Base-by-base conservation (phyloP, 176 grass and related monocot genomes). In the Tuctoria greenei region DNA sequence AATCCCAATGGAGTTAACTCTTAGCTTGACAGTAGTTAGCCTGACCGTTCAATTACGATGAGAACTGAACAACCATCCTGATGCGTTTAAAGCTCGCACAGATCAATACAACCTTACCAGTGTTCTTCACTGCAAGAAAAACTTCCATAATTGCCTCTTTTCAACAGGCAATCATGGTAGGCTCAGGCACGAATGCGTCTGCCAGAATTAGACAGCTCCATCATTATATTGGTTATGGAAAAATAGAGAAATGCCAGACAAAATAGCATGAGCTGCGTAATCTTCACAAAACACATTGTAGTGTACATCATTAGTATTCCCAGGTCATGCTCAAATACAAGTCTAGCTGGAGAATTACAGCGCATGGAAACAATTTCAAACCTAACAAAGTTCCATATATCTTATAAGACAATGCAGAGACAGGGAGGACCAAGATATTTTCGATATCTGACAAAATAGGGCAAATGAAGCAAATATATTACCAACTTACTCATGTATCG, bases 131-230 rank as follows among this genome's bases (percentile, higher is more conserved):
- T 31, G 20, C 69, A 63, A 31, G 31, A 25, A 28, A 78, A 86
- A 78, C 25, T 67, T 44, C 74, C 67, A 20, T 28, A 43, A 27
- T 56, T 45, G 73, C 31, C 58, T 79, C 79, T 10, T 74, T 83
- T 83, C 54, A 79, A 83, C 15, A 79, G 45, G 64, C 21, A 64
- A 20, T 38, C 75, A 79, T 63, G 67, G 35, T 37, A 11, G 3
- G 40, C 60, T 62, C 63, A 74, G 80, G 37, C 64, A 79, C 69
- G 46, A 75, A 62, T 64, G 25, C 40, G 21, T 81, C 86, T 88
- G 76, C 64, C 56, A 64, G 80, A 79, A 71, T 56, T 6, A 54
- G 61, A 88, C 14, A 41, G n/a, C 14, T 71, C 45, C 52, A 10
- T 74, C 35, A 61, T 4, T 43, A 35, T 21, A 66, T 40, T 66